Conservation (phyloP, 768 basidiomycete genomes). For the Butyriboletus loyo region DNA sequence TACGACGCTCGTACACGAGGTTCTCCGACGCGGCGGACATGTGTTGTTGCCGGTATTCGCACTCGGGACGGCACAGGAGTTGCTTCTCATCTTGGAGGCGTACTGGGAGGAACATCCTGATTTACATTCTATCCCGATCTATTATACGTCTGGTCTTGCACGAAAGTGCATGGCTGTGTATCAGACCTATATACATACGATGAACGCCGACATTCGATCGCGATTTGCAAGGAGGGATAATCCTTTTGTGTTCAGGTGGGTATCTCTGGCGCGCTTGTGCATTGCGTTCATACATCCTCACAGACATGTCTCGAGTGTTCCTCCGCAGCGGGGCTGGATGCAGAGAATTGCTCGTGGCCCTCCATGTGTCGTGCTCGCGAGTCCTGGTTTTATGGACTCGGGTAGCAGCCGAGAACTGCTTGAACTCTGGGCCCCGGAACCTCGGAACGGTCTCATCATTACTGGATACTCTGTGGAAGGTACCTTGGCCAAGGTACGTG, state of each 20-base stretch:
- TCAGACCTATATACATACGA: constrained; percentile 94
- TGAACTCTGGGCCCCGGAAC: constrained; percentile 93
- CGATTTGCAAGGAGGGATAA: constrained; percentile 93
- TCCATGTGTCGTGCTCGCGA: constrained; percentile 93
- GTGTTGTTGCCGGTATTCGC: constrained; percentile 95
- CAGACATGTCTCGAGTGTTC: constrained; percentile 78
- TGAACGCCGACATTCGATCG: constrained; percentile 89
- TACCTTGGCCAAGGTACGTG: constrained; percentile 92
- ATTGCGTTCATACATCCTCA: neutral
- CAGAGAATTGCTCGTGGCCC: constrained; percentile 88
- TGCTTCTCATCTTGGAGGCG: constrained; percentile 89
- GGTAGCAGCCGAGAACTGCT: constrained; percentile 89
- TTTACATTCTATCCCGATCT: constrained; percentile 86
- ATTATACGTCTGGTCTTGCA: constrained; percentile 91
- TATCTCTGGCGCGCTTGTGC: constrained; percentile 13
- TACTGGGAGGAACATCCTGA: constrained; percentile 96
- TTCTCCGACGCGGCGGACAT: constrained; percentile 87
- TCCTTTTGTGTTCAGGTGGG: constrained; percentile 96
- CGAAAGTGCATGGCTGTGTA: constrained; percentile 97
- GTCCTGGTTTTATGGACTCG: constrained; percentile 88
- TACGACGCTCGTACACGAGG: constrained; percentile 85
- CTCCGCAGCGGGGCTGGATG: constrained; percentile 74
- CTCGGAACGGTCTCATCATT: constrained; percentile 89
- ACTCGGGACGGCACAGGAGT: constrained; percentile 90
- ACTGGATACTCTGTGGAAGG: constrained; percentile 98